phyloP scores from a whole-genome alignment of 2,329 filamentous ascomycete species.

The Ramularia collo-cygni region DNA sequence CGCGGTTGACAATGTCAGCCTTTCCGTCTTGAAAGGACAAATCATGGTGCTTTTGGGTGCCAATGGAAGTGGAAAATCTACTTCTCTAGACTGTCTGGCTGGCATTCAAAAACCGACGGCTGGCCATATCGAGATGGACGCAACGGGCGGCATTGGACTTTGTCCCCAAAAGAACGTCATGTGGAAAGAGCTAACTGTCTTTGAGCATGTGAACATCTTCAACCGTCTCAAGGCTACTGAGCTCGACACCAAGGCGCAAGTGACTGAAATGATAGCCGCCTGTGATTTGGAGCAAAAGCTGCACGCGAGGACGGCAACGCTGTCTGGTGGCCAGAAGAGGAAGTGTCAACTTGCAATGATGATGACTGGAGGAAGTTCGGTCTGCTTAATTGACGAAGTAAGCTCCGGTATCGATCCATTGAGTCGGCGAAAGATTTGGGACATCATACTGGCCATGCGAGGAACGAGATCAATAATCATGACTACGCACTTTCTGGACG shows the following conservation, averaged over 20 bases:
- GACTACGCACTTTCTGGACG: conserved; percentile 90
- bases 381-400: conserved; percentile 90
- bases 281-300: conserved; percentile 73
- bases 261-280: conserved; percentile 56
- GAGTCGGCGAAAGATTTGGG: conserved; percentile 80
- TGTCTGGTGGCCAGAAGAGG: conserved; percentile 86
- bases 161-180: conserved; percentile 89
- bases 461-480: conserved; percentile 75
- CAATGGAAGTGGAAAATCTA: conserved; percentile 85
- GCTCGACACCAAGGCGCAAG: conserved; percentile 54
- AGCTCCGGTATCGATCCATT: conserved; percentile 82
- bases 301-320: conserved; percentile 63
- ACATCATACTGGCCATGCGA: conserved; percentile 79
- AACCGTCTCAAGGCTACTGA: conserved; percentile 67
- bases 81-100: conserved; percentile 77
- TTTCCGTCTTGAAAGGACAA: conserved; percentile 68
- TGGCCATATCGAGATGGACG: conserved; percentile 69
- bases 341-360: conserved; percentile 93
- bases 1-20: conserved; percentile 68
- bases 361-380: conserved; percentile 75
- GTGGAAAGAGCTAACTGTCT: conserved; percentile 79
- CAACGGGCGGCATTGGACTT: conserved; percentile 70
- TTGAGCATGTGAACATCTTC: conserved; percentile 76
- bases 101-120: conserved; percentile 69
- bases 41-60: conserved; percentile 81